These are phyloP conservation scores for Fusarium heterosporum DNA, from an alignment of 2,329 filamentous ascomycete species.

Conservation along the genomic window DNA sequence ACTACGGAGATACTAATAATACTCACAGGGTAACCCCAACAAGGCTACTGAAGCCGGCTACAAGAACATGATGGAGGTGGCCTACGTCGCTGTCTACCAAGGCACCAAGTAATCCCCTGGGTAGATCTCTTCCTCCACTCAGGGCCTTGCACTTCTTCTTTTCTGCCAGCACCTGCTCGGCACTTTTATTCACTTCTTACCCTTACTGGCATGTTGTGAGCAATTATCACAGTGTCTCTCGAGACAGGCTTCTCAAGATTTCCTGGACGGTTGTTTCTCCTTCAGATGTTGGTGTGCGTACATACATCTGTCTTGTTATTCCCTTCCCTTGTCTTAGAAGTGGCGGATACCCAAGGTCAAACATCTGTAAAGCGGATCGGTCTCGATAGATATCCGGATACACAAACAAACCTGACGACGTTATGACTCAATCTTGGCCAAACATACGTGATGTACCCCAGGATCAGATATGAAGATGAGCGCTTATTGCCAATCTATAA, in stretches of 20 bases:
- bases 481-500: too few relatives aligned
- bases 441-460: background rate
- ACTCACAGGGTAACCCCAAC: constrained; percentile 50
- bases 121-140: background rate
- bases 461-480: too few relatives aligned
- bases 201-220: background rate
- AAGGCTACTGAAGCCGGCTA: constrained; percentile 51
- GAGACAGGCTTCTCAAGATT: constrained; percentile 10
- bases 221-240: background rate
- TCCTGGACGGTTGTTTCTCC: constrained; percentile 2
- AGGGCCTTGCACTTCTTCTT: constrained; percentile 10
- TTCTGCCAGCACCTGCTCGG: background rate
- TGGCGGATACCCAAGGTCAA: constrained; percentile 18
- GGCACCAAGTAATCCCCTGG: constrained; percentile 23
- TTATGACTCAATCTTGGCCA: constrained; percentile 20
- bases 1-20: constrained; percentile 7
- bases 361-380: constrained; percentile 9
- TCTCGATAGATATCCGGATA: constrained; percentile 28
- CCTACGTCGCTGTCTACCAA: constrained; percentile 56
- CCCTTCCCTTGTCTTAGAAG: constrained; percentile 6
- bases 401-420: constrained; percentile 26
- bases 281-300: constrained; percentile 1
- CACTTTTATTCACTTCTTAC: constrained; percentile 9
- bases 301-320: constrained; percentile 17
- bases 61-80: constrained; percentile 57